Conservation (phyloP, 2,329 filamentous ascomycete species). For the Dryadomyces sulphureus region DNA sequence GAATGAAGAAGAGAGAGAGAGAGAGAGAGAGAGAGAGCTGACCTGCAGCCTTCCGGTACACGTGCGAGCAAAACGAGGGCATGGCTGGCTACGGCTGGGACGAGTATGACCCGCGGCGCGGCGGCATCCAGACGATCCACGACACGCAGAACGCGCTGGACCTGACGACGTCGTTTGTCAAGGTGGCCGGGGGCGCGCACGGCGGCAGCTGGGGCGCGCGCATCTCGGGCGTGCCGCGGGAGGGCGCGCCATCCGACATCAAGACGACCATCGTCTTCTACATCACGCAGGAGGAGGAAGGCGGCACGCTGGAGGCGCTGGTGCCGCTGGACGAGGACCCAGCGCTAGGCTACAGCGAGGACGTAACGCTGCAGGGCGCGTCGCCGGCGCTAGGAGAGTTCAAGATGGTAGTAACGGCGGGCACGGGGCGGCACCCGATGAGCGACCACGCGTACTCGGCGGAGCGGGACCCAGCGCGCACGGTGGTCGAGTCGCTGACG, state of each 20-base stretch:
- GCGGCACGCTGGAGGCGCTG: constrained; percentile 38
- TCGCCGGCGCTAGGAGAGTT: constrained; percentile 65
- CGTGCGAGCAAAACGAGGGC: constrained; percentile 87
- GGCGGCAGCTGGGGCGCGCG: constrained; percentile 87
- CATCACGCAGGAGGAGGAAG: constrained; percentile 62
- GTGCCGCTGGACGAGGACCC: constrained; percentile 19
- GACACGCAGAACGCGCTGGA: constrained; percentile 81
- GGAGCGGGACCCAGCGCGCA: constrained; percentile 59
- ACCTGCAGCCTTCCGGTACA: constrained; percentile 64
- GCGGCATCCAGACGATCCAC: constrained; percentile 80
- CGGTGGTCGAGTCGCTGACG: constrained; percentile 57
- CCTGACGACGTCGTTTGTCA: constrained; percentile 86
- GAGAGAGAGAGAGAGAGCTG: not conserved
- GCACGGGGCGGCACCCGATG: constrained; percentile 45
- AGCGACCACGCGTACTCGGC: constrained; percentile 51
- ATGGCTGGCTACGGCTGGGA: constrained; percentile 98
- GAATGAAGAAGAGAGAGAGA: not conserved
- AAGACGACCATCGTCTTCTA: constrained; percentile 75
- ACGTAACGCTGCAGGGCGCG: constrained; percentile 56
- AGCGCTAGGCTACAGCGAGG: constrained; percentile 31
- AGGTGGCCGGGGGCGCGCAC: constrained; percentile 70
- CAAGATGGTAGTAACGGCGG: constrained; percentile 61
- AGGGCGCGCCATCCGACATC: constrained; percentile 49
- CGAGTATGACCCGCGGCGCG: constrained; percentile 79
- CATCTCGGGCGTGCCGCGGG: constrained; percentile 65